These are phyloP conservation scores for Wickerhamiella vanderwaltii DNA, from an alignment of 805 yeast genomes.

Conservation along the genomic window DNA sequence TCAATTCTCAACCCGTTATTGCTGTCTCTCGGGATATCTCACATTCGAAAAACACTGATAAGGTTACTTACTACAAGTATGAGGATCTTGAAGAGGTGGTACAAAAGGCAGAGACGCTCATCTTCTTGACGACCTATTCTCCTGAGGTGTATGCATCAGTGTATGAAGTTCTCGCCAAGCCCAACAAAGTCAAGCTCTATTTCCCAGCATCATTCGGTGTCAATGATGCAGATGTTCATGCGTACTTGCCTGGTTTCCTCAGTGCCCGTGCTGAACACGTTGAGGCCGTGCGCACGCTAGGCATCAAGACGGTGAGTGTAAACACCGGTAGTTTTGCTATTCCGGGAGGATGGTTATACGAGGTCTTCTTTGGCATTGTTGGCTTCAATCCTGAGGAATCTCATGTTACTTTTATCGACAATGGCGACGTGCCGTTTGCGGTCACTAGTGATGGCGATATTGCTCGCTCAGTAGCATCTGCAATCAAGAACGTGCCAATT, in stretches of 20 bases:
- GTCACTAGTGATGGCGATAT: neutral
- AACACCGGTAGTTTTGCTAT: neutral
- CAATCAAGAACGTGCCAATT: no score
- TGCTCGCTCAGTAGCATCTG: conserved; percentile 1
- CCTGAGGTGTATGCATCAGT: neutral
- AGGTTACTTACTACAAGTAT: neutral
- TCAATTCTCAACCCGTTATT: neutral
- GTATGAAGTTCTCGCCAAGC: neutral
- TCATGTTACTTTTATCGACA: neutral
- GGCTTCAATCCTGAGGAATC: neutral
- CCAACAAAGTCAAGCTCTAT: conserved; percentile 5
- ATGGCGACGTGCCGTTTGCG: neutral
- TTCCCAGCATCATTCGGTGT: neutral
- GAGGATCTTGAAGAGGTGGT: conserved; percentile 3
- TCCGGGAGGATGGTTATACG: neutral
- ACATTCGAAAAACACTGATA: neutral
- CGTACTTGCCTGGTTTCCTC: conserved; percentile 1
- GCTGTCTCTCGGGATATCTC: neutral
- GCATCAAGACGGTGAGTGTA: conserved; percentile 1
- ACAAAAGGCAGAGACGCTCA: neutral
- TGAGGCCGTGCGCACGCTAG: conserved; percentile 2
- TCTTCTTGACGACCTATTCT: neutral
- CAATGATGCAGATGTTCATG: neutral
- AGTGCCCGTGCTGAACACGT: conserved; percentile 1
- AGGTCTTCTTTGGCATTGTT: neutral